A percentile compares a stretch with the other conserved stretches of the same genome.
phyloP scores from a whole-genome alignment of 2,329 filamentous ascomycete species.

The Botrytis galanthina region DNA sequence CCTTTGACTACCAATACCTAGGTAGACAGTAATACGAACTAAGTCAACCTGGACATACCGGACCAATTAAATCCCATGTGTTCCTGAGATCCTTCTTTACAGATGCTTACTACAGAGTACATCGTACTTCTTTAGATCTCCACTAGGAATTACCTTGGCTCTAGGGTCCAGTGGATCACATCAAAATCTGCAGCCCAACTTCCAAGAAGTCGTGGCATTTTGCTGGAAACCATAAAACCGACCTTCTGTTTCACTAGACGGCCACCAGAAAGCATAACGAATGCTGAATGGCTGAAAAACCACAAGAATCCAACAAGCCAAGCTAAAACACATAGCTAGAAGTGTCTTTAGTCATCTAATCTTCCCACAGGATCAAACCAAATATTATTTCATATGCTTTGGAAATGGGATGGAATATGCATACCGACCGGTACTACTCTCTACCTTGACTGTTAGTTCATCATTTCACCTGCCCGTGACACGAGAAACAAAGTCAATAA shows the following conservation, averaged over 20 bases:
- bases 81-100: constrained; percentile 4
- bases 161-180: background rate
- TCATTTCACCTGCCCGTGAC: background rate
- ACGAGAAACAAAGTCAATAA: constrained; percentile 4
- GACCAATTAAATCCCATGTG: background rate
- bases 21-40: background rate
- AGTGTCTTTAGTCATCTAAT: constrained; percentile 16
- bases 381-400: background rate
- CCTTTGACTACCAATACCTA: background rate
- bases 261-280: background rate
- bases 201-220: constrained; percentile 8
- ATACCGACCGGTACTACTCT: background rate
- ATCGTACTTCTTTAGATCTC: constrained; percentile 6
- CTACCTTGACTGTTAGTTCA: background rate
- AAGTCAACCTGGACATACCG: background rate
- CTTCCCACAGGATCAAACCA: constrained; percentile 18
- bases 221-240: constrained; percentile 2
- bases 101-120: constrained; percentile 2
- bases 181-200: constrained; percentile 10
- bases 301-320: background rate
- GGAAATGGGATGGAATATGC: constrained; percentile 13
- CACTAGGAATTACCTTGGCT: background rate
- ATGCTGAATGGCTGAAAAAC: background rate
- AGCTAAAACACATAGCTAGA: background rate
- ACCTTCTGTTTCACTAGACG: constrained; percentile 14